phyloP scores from a whole-genome alignment of 2,329 filamentous ascomycete species.

The Purpureocillium lavendulum region DNA sequence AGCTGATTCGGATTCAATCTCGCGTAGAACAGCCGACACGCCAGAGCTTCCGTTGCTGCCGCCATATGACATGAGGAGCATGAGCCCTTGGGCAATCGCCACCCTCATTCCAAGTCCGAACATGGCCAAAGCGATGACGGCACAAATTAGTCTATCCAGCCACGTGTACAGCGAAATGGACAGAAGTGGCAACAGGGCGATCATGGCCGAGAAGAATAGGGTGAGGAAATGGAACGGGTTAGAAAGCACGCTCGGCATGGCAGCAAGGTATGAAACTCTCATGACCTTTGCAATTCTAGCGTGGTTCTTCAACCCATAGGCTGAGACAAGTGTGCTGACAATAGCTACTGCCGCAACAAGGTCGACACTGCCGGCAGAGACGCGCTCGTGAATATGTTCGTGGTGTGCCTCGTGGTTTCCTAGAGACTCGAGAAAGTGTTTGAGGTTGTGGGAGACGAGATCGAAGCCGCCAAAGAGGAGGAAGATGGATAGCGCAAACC shows the following conservation, averaged over 20 bases:
- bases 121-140: conserved; percentile 79
- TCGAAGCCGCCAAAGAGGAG: conserved; percentile 97
- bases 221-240: conserved; percentile 96
- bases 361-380: conserved; percentile 71
- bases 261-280: conserved; percentile 74
- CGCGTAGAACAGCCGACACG: conserved; percentile 68
- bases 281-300: conserved; percentile 86
- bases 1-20: conserved; percentile 73
- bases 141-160: conserved; percentile 76
- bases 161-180: conserved; percentile 73
- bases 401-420: conserved; percentile 63
- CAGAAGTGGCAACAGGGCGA: conserved; percentile 75
- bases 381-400: conserved; percentile 53
- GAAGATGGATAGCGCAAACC: conserved; percentile 92
- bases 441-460: conserved; percentile 85
- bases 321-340: conserved; percentile 73
- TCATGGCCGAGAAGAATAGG: conserved; percentile 71
- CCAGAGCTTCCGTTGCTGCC: conserved; percentile 30
- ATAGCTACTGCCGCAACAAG: conserved; percentile 76
- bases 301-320: conserved; percentile 82
- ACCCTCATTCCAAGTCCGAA: conserved; percentile 77
- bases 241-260: conserved; percentile 76
- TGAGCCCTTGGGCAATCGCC: conserved; percentile 77
- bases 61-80: conserved; percentile 88
- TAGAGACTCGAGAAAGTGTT: conserved; percentile 72